phyloP scores from a whole-genome alignment of 2,329 filamentous ascomycete species.

The Diaporthe caulivora region DNA sequence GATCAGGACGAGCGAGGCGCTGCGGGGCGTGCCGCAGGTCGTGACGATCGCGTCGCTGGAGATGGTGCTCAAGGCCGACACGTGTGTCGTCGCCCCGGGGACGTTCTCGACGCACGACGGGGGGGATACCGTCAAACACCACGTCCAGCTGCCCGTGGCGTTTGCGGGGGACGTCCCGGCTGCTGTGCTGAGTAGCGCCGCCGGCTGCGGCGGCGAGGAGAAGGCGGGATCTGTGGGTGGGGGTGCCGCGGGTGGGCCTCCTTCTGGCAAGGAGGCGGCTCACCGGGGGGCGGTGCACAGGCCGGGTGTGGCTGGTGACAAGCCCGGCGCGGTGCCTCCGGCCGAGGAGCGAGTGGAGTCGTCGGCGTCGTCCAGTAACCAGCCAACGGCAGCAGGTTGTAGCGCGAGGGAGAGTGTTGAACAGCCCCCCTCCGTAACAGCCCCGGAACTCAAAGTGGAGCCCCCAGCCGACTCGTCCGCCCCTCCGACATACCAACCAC shows the following conservation, averaged over 20 bases:
- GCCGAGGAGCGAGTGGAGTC: not conserved
- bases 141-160: not conserved
- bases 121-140: not conserved
- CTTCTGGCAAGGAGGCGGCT: not conserved
- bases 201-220: not conserved
- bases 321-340: not conserved
- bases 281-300: not conserved
- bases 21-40: slow-evolving; percentile 39
- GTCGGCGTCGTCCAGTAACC: not conserved
- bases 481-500: slow-evolving; percentile 6
- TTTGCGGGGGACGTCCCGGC: not conserved
- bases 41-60: slow-evolving; percentile 40
- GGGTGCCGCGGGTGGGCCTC: too few relatives aligned
- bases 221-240: too few relatives aligned
- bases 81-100: slow-evolving; percentile 39
- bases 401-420: not conserved
- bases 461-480: not conserved
- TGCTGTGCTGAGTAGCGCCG: not conserved
- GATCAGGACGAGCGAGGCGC: slow-evolving; percentile 34
- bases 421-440: not conserved
- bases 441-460: not conserved
- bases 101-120: slow-evolving; percentile 9
- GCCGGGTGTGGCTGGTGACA: not conserved
- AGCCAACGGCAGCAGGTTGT: too few relatives aligned
- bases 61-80: slow-evolving; percentile 40